Evolutionary conservation across 306 rosid species (phyloP).

Genomic region (Abrus pulchellus): DNA sequence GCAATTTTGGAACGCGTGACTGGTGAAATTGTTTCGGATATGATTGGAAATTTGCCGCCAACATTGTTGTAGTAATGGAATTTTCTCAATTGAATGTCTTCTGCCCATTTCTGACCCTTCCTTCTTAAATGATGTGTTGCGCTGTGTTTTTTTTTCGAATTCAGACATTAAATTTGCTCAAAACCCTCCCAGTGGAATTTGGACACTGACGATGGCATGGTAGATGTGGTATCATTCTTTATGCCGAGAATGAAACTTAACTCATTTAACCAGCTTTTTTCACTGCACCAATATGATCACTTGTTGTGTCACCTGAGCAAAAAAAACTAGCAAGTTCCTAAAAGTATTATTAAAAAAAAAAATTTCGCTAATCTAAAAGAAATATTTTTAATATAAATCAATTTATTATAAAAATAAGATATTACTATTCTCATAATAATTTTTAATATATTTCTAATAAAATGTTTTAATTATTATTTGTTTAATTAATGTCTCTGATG

Average conservation of each 20-base stretch:
- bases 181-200: not conserved
- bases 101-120: conserved; percentile 15
- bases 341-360: no score
- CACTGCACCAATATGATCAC: no score
- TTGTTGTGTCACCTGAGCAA: no score
- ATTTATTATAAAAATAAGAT: no score
- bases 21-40: conserved; percentile 57
- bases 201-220: not conserved
- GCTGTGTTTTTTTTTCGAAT: not conserved
- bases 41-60: conserved; percentile 40
- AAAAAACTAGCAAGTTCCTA: no score
- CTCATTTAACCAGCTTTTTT: not conserved
- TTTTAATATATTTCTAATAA: no score
- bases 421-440: no score
- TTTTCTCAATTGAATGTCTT: not conserved
- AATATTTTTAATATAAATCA: no score
- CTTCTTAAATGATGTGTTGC: conserved; percentile 6
- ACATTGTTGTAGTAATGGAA: not conserved
- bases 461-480: no score
- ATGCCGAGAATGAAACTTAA: not conserved
- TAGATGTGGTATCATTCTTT: not conserved
- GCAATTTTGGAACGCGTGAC: conserved; percentile 63
- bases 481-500: no score
- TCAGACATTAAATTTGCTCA: not conserved
- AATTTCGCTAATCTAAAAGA: no score